Evolutionary conservation across 352 stramenopile genomes (phyloP).

Genomic region (Elongisporangium anandrum): DNA sequence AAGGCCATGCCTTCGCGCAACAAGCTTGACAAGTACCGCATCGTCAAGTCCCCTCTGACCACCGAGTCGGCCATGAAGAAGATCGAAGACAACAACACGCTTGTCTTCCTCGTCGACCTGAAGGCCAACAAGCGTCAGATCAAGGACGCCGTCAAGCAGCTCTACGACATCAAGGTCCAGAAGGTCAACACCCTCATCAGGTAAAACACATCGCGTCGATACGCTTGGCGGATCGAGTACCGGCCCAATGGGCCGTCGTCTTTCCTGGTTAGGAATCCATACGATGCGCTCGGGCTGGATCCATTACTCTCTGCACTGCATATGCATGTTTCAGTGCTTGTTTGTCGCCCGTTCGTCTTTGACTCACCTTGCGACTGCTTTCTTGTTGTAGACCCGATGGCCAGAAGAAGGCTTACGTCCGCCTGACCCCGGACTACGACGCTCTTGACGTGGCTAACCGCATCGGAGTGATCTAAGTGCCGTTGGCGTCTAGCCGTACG

Average conservation of each 20-base stretch:
- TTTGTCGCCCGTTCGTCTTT: constrained; percentile 3
- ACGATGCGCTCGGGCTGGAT: constrained; percentile 6
- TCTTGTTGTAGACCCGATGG: constrained; percentile 89
- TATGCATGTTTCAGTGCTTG: constrained; percentile 12
- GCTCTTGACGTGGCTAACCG: constrained; percentile 99
- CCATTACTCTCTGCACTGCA: background rate
- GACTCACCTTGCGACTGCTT: constrained; percentile 25
- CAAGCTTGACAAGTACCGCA: constrained; percentile 98
- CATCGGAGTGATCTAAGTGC: constrained; percentile 99
- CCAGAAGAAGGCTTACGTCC: constrained; percentile 99
- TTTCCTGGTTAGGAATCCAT: constrained; percentile 43
- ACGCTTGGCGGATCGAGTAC: constrained; percentile 23
- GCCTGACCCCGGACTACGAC: constrained; percentile 98
- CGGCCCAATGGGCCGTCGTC: constrained; percentile 10
- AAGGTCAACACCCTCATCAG: constrained; percentile 99
- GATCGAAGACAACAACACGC: constrained; percentile 99
- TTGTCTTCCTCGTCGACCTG: constrained; percentile 99
- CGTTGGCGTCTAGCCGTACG: constrained; percentile 10
- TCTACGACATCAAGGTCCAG: constrained; percentile 99
- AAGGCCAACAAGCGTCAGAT: constrained; percentile 99
- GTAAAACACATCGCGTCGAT: constrained; percentile 87
- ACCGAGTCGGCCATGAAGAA: constrained; percentile 99
- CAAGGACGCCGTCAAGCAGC: constrained; percentile 98
- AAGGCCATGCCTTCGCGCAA: constrained; percentile 92
- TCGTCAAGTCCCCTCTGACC: constrained; percentile 99